A percentile compares a stretch with the other conserved stretches of the same genome.
phyloP scores from a whole-genome alignment of 495 filamentous ascomycete species.

The Hyaloscypha bicolor region DNA sequence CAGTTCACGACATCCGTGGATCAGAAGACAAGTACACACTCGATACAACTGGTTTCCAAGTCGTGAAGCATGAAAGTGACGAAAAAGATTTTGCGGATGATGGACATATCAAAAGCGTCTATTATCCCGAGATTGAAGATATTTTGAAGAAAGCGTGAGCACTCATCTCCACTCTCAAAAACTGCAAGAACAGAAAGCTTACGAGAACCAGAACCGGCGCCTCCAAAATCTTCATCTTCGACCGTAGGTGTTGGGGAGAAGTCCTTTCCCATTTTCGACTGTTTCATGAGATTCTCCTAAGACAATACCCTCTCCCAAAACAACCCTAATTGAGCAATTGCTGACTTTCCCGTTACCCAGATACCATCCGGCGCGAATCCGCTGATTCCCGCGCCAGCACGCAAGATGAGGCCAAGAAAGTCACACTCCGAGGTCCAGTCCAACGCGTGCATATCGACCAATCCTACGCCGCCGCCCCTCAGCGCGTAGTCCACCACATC shows the following conservation, averaged over 20 bases:
- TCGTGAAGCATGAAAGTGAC: slow-evolving; percentile 47
- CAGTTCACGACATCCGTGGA: slow-evolving; percentile 51
- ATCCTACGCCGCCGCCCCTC: slow-evolving; percentile 58
- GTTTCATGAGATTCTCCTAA: no score
- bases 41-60: slow-evolving; percentile 53
- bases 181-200: neutral
- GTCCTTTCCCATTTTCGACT: no score
- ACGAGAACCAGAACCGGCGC: slow-evolving; percentile 44
- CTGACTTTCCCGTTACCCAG: no score
- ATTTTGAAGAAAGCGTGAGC: slow-evolving; percentile 61
- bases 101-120: slow-evolving; percentile 64
- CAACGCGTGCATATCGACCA: slow-evolving; percentile 74
- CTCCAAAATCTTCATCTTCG: slow-evolving; percentile 67
- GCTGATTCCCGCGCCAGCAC: slow-evolving; percentile 22
- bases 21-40: slow-evolving; percentile 52
- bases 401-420: neutral
- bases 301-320: no score
- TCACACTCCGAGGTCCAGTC: slow-evolving; percentile 60
- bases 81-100: slow-evolving; percentile 63
- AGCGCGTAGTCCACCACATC: slow-evolving; percentile 61
- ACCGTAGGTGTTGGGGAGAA: slow-evolving; percentile 38
- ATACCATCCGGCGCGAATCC: slow-evolving; percentile 66
- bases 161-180: neutral
- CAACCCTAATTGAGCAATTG: no score
- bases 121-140: slow-evolving; percentile 69